These are phyloP conservation scores for Ceratocystis alfenasii DNA, from an alignment of 2,329 filamentous ascomycete species.

Conservation along the genomic window DNA sequence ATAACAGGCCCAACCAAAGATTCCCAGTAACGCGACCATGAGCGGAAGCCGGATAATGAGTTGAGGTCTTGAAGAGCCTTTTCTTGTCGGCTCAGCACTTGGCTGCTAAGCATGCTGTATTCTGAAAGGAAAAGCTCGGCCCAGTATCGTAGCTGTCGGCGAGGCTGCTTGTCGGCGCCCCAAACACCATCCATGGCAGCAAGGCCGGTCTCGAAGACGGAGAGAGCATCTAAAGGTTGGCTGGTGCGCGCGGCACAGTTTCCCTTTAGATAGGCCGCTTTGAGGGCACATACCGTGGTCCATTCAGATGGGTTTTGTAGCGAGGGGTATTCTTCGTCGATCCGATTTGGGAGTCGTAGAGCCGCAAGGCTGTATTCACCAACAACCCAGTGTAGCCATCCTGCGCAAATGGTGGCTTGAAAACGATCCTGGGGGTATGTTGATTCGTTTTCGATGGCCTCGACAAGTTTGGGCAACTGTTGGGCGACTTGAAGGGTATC, in stretches of 20 bases:
- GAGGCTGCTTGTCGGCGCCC: conserved; percentile 37
- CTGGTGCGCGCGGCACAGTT: conserved; percentile 43
- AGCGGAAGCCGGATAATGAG: conserved; percentile 46
- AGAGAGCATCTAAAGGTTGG: conserved; percentile 47
- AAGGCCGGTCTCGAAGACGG: conserved; percentile 53
- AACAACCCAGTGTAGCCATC: conserved; percentile 71
- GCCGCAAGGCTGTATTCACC: conserved; percentile 55
- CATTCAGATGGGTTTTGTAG: conserved; percentile 54
- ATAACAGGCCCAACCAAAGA: conserved; percentile 35
- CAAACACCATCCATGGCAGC: conserved; percentile 47
- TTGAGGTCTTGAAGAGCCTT: conserved; percentile 41
- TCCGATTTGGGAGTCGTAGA: conserved; percentile 49
- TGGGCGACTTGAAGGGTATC: conserved; percentile 36
- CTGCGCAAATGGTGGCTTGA: conserved; percentile 71
- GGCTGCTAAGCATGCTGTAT: conserved; percentile 57
- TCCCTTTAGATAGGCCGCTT: conserved; percentile 66
- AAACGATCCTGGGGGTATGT: conserved; percentile 47
- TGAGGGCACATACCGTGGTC: conserved; percentile 72
- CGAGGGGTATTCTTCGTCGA: conserved; percentile 43
- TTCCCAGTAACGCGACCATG: conserved; percentile 62
- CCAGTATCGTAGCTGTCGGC: conserved; percentile 62
- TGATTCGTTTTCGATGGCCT: conserved; percentile 48
- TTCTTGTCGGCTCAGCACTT: conserved; percentile 42
- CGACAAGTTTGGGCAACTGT: conserved; percentile 40
- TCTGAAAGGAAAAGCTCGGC: conserved; percentile 65